A percentile compares a stretch with the other conserved stretches of the same genome.
These are phyloP conservation scores for Paramecium sonneborni DNA, from an alignment of 73 alveolate species.

Conservation along the genomic window DNA sequence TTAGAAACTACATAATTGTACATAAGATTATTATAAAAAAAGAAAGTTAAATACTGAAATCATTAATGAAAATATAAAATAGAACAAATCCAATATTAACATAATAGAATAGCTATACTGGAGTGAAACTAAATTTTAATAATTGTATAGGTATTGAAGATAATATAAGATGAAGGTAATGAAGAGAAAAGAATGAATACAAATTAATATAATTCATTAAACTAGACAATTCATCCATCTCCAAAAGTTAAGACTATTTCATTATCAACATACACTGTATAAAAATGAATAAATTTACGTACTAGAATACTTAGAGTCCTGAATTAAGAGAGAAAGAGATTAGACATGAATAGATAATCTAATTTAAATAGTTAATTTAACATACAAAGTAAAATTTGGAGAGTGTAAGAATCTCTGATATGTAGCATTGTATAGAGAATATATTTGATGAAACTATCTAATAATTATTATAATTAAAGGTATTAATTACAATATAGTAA, in stretches of 20 bases:
- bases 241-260: not conserved
- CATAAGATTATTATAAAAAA: not conserved
- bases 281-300: not conserved
- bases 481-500: not conserved
- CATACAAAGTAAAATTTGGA: not conserved
- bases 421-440: not conserved
- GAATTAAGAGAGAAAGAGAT: not conserved
- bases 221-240: not conserved
- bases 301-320: not conserved
- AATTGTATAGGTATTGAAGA: not conserved
- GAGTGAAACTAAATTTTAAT: conserved; percentile 24
- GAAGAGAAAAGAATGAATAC: not conserved
- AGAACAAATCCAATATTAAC: conserved; percentile 32
- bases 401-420: not conserved
- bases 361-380: not conserved
- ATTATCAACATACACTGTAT: conserved; percentile 5
- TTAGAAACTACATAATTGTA: conserved; percentile 42
- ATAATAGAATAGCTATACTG: not conserved
- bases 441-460: not conserved
- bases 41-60: conserved; percentile 45
- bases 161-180: too few relatives aligned
- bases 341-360: not conserved
- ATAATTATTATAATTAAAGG: not conserved
- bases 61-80: conserved; percentile 43
- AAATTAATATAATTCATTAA: not conserved